Evolutionary conservation across 495 filamentous ascomycete species (phyloP).

Genomic region (Xanthoparmelia taractica): DNA sequence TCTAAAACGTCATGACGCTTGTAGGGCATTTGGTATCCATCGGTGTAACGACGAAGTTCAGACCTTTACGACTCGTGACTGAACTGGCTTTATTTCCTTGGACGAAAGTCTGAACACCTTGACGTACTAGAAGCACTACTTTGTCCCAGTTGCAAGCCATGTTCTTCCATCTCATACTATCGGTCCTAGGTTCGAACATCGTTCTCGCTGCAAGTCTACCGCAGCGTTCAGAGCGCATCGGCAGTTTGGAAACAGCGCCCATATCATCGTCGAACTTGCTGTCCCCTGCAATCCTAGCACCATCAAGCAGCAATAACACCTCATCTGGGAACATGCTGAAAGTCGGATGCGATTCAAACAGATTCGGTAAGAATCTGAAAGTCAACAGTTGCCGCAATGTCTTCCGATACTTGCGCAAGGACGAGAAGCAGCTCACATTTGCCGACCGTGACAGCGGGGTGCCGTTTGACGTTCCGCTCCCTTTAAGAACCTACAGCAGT

Average conservation of each 20-base stretch:
- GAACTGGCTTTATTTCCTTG: not conserved
- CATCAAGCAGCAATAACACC: not conserved
- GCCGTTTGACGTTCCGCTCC: not conserved
- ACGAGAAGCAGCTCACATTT: not conserved
- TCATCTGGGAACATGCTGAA: not conserved
- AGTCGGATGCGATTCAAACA: not conserved
- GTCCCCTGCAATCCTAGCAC: not conserved
- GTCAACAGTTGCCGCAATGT: slow-evolving; percentile 1
- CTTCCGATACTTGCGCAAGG: not conserved
- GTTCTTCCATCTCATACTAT: not conserved
- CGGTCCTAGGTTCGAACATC: not conserved
- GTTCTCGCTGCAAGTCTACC: not conserved
- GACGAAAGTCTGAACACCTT: not conserved
- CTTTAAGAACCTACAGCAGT: slow-evolving; percentile 3
- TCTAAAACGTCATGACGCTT: not conserved
- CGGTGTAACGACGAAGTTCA: not conserved
- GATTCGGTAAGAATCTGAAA: slow-evolving; percentile 1
- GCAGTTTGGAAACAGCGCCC: not conserved
- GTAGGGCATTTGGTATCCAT: not conserved
- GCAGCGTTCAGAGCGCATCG: not conserved
- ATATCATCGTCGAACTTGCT: not conserved
- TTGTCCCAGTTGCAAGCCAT: not conserved
- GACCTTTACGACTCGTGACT: not conserved
- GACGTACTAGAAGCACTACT: not conserved
- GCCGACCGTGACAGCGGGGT: slow-evolving; percentile 1